Evolutionary conservation across 1,284 basidiomycete genomes (phyloP).

Genomic region (Schizophyllum commune): DNA sequence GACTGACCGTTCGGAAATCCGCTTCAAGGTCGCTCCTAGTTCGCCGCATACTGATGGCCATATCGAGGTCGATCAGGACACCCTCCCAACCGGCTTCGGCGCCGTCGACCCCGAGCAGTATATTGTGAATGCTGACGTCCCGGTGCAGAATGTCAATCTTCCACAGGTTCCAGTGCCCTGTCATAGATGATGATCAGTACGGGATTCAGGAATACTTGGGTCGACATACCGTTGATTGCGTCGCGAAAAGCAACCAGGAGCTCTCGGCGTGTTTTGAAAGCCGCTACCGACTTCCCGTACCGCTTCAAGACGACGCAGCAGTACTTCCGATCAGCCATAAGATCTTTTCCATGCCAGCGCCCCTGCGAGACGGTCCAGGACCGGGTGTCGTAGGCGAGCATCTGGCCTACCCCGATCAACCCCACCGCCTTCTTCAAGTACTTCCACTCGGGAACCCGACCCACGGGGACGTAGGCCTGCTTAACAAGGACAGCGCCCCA

Average conservation of each 20-base stretch:
- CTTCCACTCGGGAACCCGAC: constrained; percentile 1
- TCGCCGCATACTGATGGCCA: no score
- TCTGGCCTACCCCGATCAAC: constrained; percentile 7
- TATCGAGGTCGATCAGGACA: neutral
- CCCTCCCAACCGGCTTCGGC: neutral
- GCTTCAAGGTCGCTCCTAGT: no score
- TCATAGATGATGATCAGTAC: no score
- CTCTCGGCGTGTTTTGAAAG: no score
- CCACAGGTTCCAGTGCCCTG: neutral
- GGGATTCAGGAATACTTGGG: no score
- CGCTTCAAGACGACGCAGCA: no score
- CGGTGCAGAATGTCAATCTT: neutral
- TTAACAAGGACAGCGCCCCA: constrained; percentile 4
- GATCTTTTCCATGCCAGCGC: no score
- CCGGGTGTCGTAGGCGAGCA: no score
- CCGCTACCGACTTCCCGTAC: no score
- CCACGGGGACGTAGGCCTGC: neutral
- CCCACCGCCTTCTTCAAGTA: constrained; percentile 3
- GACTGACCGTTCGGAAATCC: no score
- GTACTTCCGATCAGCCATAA: no score
- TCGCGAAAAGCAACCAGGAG: neutral
- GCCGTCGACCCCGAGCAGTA: neutral
- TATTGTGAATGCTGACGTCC: neutral
- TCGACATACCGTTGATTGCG: neutral
- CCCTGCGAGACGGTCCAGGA: no score